Evolutionary conservation across 805 yeast species (phyloP).

Genomic region (Myxozyma monticola): DNA sequence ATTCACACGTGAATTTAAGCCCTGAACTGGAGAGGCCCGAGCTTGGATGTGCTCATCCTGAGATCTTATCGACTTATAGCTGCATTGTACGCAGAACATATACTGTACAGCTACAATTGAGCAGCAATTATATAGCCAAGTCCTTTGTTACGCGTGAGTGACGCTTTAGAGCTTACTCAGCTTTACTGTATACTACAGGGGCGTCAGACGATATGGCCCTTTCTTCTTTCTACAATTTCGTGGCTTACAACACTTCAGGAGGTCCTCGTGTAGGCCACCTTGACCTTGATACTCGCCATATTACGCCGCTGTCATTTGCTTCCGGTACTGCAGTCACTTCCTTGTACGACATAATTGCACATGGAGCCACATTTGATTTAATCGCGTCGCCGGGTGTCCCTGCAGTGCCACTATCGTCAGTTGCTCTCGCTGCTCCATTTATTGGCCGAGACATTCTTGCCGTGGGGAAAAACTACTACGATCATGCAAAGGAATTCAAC

Average conservation of each 20-base stretch:
- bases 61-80: too few relatives aligned
- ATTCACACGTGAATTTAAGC: too few relatives aligned
- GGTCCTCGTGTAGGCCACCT: constrained; percentile 13
- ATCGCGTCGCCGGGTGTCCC: background rate
- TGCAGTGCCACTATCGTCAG: background rate
- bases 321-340: constrained; percentile 22
- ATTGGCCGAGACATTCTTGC: constrained; percentile 19
- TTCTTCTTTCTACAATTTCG: background rate
- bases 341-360: constrained; percentile 15
- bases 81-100: too few relatives aligned
- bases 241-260: constrained; percentile 3
- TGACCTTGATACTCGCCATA: constrained; percentile 7
- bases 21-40: too few relatives aligned
- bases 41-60: too few relatives aligned
- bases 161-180: background rate
- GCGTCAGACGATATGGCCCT: background rate
- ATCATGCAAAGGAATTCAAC: constrained; percentile 24
- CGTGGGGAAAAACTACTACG: constrained; percentile 25
- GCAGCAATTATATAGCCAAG: too few relatives aligned
- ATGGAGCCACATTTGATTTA: constrained; percentile 6
- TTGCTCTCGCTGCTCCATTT: constrained; percentile 11
- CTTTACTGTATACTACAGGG: background rate
- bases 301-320: constrained; percentile 20
- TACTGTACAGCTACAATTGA: too few relatives aligned
- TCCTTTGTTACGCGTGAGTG: too few relatives aligned